Evolutionary conservation across 805 yeast species (phyloP).

Genomic region (Ogataea polymorpha): DNA sequence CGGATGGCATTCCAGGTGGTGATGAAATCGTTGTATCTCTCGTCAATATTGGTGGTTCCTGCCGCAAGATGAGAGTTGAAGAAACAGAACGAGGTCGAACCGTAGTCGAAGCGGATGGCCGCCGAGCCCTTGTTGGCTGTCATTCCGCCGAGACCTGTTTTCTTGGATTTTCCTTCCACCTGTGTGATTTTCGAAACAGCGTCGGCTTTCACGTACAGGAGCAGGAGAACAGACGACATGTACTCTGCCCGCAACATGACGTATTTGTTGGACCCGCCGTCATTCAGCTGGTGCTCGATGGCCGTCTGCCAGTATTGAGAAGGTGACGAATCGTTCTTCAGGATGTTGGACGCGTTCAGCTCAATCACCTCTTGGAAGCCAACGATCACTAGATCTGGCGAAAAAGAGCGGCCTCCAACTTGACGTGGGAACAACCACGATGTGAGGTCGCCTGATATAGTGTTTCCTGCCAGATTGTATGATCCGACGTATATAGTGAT

Average conservation of each 20-base stretch:
- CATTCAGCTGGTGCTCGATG: constrained; percentile 60
- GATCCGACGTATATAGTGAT: constrained; percentile 78
- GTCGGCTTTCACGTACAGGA: constrained; percentile 58
- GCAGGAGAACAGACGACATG: constrained; percentile 64
- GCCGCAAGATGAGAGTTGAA: constrained; percentile 94
- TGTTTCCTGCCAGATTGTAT: constrained; percentile 79
- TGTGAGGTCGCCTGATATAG: constrained; percentile 54
- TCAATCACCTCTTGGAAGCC: constrained; percentile 96
- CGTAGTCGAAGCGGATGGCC: constrained; percentile 83
- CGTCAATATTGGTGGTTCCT: constrained; percentile 76
- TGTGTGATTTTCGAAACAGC: constrained; percentile 55
- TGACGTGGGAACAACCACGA: constrained; percentile 80
- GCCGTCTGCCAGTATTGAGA: constrained; percentile 75
- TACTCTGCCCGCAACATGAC: constrained; percentile 71
- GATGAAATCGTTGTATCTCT: constrained; percentile 80
- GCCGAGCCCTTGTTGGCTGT: constrained; percentile 97
- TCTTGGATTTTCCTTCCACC: constrained; percentile 92
- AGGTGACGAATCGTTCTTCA: constrained; percentile 79
- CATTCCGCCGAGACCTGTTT: constrained; percentile 95
- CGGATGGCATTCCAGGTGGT: constrained; percentile 72
- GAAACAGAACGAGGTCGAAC: constrained; percentile 76
- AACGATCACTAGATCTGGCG: constrained; percentile 80
- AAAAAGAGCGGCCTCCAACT: constrained; percentile 42
- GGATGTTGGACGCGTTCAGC: constrained; percentile 83
- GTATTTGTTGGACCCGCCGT: constrained; percentile 36